Evolutionary conservation across 768 basidiomycete species (phyloP).

Genomic region (Lactifluus volemus): DNA sequence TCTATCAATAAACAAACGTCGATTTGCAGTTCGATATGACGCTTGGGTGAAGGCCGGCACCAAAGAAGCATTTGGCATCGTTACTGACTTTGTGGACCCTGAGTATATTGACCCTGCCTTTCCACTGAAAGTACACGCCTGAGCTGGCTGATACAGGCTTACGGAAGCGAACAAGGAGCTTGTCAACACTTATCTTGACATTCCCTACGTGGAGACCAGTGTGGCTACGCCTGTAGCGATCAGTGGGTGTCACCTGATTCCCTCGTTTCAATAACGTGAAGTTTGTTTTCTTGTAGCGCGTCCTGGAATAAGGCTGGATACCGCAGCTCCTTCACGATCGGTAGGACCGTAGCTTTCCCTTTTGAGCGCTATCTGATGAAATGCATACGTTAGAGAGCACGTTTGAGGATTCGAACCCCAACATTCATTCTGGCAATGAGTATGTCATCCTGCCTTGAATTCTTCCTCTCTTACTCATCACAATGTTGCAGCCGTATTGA

Average conservation of each 20-base stretch:
- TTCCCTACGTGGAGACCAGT: constrained; percentile 82
- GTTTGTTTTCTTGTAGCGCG: constrained; percentile 38
- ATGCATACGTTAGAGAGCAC: constrained; percentile 40
- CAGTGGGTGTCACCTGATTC: constrained; percentile 45
- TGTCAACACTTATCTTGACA: constrained; percentile 70
- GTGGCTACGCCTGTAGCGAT: constrained; percentile 92
- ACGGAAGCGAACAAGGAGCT: constrained; percentile 74
- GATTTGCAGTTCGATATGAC: constrained; percentile 75
- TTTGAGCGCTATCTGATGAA: background rate
- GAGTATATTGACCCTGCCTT: constrained; percentile 30
- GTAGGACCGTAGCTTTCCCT: constrained; percentile 30
- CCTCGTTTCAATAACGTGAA: constrained; percentile 23
- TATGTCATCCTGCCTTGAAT: constrained; percentile 35
- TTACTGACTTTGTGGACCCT: constrained; percentile 74
- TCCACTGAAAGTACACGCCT: background rate
- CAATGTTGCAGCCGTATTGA: constrained; percentile 58
- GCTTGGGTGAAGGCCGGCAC: constrained; percentile 80
- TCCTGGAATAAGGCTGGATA: constrained; percentile 85
- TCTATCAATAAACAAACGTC: constrained; percentile 8
- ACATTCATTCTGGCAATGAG: constrained; percentile 81
- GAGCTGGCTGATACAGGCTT: constrained; percentile 39
- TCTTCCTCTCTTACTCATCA: constrained; percentile 13
- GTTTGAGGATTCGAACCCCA: constrained; percentile 70
- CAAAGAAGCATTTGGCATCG: constrained; percentile 62
- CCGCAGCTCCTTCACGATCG: constrained; percentile 76